Evolutionary conservation across 306 rosid species (phyloP).

Genomic region (Castanospermum australe): DNA sequence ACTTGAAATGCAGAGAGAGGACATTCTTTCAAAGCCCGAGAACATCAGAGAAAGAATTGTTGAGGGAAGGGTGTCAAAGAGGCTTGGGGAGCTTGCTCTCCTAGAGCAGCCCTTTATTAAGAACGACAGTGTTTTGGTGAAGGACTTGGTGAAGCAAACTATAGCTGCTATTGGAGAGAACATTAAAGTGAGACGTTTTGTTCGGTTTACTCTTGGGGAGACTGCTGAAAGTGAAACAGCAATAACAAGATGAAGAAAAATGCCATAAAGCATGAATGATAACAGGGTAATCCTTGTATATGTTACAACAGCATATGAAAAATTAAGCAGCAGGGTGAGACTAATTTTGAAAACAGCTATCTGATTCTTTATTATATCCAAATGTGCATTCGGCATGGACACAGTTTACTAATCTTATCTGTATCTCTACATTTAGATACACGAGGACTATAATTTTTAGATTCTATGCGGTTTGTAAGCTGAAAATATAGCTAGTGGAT

Average conservation of each 20-base stretch:
- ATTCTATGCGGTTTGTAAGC: conserved; percentile 34
- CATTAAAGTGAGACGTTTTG: conserved; percentile 85
- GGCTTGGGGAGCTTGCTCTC: conserved; percentile 94
- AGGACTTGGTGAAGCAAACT: conserved; percentile 94
- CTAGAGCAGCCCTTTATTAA: conserved; percentile 91
- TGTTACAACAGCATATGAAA: conserved; percentile 8
- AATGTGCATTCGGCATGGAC: conserved; percentile 37
- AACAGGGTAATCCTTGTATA: neutral
- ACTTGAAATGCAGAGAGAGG: conserved; percentile 92
- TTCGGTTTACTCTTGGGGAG: conserved; percentile 86
- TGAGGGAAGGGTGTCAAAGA: conserved; percentile 92
- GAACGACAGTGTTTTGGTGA: conserved; percentile 76
- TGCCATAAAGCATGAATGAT: neutral
- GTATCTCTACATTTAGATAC: conserved; percentile 44
- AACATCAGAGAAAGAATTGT: conserved; percentile 90
- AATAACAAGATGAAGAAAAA: conserved; percentile 25
- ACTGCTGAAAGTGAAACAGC: conserved; percentile 39
- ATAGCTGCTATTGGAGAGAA: conserved; percentile 99
- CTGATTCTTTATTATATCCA: conserved; percentile 35
- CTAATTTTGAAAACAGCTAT: conserved; percentile 35
- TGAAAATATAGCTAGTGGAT: conserved; percentile 31
- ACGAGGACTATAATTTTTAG: conserved; percentile 40
- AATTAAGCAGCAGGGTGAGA: neutral
- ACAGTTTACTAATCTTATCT: conserved; percentile 29
- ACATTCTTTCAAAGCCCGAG: conserved; percentile 83